A percentile compares a stretch with the other conserved stretches of the same genome.
Evolutionary conservation across 2,329 filamentous ascomycete species (phyloP).

Genomic region (Metarhizium anisopliae): DNA sequence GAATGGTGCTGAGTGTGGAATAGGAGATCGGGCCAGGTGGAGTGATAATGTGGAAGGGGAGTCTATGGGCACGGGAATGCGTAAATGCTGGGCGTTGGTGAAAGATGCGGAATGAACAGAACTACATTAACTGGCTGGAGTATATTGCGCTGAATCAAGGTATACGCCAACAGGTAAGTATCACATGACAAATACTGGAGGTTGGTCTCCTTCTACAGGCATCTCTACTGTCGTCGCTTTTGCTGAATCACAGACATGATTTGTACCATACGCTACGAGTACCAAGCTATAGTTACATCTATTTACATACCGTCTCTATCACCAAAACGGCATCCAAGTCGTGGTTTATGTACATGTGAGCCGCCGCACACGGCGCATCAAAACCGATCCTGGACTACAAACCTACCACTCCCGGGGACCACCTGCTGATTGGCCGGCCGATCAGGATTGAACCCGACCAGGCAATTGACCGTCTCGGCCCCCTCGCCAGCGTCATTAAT

Average conservation of each 20-base stretch:
- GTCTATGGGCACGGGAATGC: conserved; percentile 51
- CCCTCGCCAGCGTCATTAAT: conserved; percentile 23
- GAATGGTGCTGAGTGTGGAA: conserved; percentile 1
- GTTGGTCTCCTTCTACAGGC: no score
- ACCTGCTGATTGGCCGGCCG: conserved; percentile 7
- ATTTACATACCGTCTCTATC: no score
- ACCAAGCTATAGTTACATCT: no score
- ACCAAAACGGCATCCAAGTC: neutral
- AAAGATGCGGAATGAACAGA: conserved; percentile 30
- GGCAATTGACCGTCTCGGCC: conserved; percentile 24
- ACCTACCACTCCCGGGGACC: neutral
- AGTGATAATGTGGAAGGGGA: conserved; percentile 33
- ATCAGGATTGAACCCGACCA: conserved; percentile 21
- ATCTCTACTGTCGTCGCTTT: no score
- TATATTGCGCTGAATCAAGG: no score
- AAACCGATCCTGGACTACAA: neutral
- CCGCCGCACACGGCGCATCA: neutral
- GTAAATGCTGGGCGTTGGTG: conserved; percentile 44
- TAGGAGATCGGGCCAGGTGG: conserved; percentile 17
- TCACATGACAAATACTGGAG: no score
- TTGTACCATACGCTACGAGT: no score
- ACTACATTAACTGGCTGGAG: neutral
- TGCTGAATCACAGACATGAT: no score
- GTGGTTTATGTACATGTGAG: neutral
- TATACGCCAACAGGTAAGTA: no score